Evolutionary conservation across 2,329 filamentous ascomycete genomes (phyloP).

Genomic region (Dactylellina haptotyla): DNA sequence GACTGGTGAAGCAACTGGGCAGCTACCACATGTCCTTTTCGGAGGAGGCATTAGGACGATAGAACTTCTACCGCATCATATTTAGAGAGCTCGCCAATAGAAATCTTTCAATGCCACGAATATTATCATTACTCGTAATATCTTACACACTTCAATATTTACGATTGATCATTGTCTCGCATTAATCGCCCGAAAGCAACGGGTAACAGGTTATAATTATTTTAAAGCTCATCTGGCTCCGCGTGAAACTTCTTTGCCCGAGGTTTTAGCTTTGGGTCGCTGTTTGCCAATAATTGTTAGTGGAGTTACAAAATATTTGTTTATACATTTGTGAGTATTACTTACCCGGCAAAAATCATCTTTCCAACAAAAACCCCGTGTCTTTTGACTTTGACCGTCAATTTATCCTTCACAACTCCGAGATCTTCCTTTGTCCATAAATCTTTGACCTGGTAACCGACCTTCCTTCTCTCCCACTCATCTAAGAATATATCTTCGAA

Average conservation of each 20-base stretch:
- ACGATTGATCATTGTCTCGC: neutral
- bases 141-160: no score
- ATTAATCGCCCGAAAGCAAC: neutral
- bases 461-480: constrained; percentile 52
- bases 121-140: no score
- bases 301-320: neutral
- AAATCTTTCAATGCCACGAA: no score
- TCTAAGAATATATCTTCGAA: constrained; percentile 52
- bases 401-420: constrained; percentile 17
- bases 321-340: neutral
- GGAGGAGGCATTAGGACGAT: no score
- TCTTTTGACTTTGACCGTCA: constrained; percentile 34
- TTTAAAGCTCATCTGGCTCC: constrained; percentile 34
- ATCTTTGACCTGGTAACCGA: constrained; percentile 62
- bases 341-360: constrained; percentile 25
- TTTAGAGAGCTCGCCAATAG: no score
- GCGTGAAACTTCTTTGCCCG: constrained; percentile 34
- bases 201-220: neutral
- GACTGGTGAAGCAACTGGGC: no score
- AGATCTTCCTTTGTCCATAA: constrained; percentile 62
- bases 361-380: constrained; percentile 43
- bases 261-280: constrained; percentile 21
- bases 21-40: no score
- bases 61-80: no score
- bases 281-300: neutral